Evolutionary conservation across 192 early-diverging fungal species (phyloP), one percentile per base, ranked within the genome.

Genomic region (Coemansia sp.): DNA sequence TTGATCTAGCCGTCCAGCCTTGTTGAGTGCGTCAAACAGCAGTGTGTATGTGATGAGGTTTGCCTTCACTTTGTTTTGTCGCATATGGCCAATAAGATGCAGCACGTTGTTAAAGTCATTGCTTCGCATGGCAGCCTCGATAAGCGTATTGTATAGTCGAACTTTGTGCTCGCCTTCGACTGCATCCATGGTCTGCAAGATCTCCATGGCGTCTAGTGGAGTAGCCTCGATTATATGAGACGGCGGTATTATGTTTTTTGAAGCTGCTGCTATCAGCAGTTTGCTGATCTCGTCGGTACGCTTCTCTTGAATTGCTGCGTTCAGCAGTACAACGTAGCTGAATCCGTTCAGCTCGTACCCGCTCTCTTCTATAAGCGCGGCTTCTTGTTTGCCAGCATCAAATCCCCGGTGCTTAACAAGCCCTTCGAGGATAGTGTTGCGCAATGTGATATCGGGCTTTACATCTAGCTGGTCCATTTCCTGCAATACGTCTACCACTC

Each of bases 11-110:
- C 60, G 59, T 1, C 56, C 60, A 5, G 68, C 69, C 64, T 77
- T 77, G 75, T 40, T 71, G 16, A 71, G 60, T 10, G 60, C 54
- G 32, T 77, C 75, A 8, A 77, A 59, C n/a, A 77, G 69, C 42
- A 71, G 23, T 3, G 59, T 60, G 34, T 77, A 77, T 0, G 75
- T 77, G n/a, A 67, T 57, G 6, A 59, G 51, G 40, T 77, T 77
- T 2, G 75, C 53, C 37, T 36, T 18, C 12, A 66, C 57, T 10
- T 20, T 32, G 26, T 66, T 39, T 11, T 48, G 55, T n/a, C 64
- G 63, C 63, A 77, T 38, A 20, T 71, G 75, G 5, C 31, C 69
- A 2, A 71, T 44, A 10, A 77, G 63, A 47, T 66, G 60, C 50
- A 64, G 53, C 3, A 57, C 69, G 28, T 51, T 40, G 10, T 16